Evolutionary conservation across 176 grass and related monocot species (phyloP), one percentile per base, ranked within the genome.

Genomic region (Guadua angustifolia): DNA sequence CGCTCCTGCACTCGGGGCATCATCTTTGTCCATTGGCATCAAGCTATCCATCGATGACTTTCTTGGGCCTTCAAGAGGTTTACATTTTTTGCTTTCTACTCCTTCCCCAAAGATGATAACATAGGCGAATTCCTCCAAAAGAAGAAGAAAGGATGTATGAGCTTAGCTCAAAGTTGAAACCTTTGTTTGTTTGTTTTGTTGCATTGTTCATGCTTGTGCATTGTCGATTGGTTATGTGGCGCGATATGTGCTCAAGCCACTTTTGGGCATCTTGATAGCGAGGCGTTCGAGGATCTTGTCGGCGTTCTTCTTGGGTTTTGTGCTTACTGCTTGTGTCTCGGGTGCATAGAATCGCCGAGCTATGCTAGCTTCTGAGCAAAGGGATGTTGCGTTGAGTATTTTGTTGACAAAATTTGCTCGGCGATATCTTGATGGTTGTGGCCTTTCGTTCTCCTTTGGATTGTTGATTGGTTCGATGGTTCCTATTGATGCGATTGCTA

Each of bases 301-400:
- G 1, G 69, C 74, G 4, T 97, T 94, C 81, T 97, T 92, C 36
- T 88, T 92, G 0, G 94, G 94, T 46, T 97, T 97, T n/a, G 79
- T 97, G 60, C 94, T 97, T 58, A 94, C 86, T 5, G 94, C 90
- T 71, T 97, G 92, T 33, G 92, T 97, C 55, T 85, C 94, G 0
- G 94, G 94, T 19, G 94, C 94, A 42, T 92, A n/a, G n/a, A 94
- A 59, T 82, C 94, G 67, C 92, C 94, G 21, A 97, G 92, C 75
- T 97, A 97, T 89, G 94, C 94, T 58, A 94, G 88, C 83, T 94
- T 94, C 86, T 97, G 69, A 92, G 90, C 81, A 92, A 97, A 92
- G 92, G 72, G 94, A 97, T 84, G 90, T 97, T 57, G 94, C 92
- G 2, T 89, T 97, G 70, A 97, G 94, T 77, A 97, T 97, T 89